A percentile compares a stretch with the other conserved stretches of the same genome.
phyloP scores from a whole-genome alignment of 2,329 filamentous ascomycete species.

The Diaporthe batatas region DNA sequence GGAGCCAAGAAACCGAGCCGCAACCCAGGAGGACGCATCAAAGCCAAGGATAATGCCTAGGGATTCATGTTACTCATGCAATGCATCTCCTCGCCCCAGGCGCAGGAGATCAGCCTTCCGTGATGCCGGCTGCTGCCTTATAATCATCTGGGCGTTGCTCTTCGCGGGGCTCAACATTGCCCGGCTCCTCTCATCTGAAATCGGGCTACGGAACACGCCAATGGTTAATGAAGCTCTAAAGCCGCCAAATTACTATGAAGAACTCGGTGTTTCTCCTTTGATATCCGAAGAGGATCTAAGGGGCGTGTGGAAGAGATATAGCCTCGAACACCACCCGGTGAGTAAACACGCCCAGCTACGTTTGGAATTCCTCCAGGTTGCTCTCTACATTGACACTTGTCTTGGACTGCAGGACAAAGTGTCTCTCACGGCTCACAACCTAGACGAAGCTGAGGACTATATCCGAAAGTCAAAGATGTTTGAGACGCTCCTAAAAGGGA shows the following conservation, averaged over 20 bases:
- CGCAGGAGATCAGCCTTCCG: neutral
- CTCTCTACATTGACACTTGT: neutral
- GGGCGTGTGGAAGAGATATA: neutral
- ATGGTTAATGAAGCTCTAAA: neutral
- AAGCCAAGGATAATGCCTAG: neutral
- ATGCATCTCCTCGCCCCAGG: neutral
- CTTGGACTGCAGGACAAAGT: neutral
- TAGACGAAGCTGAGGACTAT: neutral
- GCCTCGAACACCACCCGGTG: neutral
- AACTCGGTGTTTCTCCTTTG: neutral
- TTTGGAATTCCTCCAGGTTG: neutral
- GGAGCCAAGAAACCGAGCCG: neutral
- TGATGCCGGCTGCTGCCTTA: neutral
- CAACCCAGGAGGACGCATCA: neutral
- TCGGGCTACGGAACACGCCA: too few species aligned
- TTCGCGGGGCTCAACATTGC: neutral
- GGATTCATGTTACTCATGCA: too few species aligned
- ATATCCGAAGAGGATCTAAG: neutral
- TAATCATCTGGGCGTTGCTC: neutral
- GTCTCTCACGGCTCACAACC: too few species aligned
- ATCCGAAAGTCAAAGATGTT: neutral
- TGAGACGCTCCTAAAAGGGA: neutral
- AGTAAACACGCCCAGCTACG: neutral
- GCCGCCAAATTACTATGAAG: neutral
- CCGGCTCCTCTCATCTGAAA: neutral